Evolutionary conservation across 2,329 filamentous ascomycete genomes (phyloP).

Genomic region (Paecilomyces sp.): DNA sequence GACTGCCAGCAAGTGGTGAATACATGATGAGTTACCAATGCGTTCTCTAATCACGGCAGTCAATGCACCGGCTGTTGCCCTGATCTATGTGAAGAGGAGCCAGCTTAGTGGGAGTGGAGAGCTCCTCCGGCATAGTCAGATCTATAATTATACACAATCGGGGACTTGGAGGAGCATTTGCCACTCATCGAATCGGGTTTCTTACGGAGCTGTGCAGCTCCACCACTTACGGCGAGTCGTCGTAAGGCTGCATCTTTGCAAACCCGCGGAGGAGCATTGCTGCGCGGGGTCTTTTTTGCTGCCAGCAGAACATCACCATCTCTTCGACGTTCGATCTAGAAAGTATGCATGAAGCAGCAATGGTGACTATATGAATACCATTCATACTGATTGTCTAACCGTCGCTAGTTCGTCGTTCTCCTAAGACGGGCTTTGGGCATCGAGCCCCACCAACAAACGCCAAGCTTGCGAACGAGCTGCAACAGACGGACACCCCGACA

Average conservation of each 20-base stretch:
- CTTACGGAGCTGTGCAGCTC: background rate
- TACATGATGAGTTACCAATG: background rate
- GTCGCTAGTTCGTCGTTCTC: background rate
- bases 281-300: background rate
- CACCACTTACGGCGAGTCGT: background rate
- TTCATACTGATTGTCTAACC: background rate
- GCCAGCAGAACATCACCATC: background rate
- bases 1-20: background rate
- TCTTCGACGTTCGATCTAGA: background rate
- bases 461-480: background rate
- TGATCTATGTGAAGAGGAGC: too few relatives aligned
- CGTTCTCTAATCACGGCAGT: background rate
- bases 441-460: background rate
- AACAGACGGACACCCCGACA: background rate
- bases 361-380: background rate
- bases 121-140: background rate
- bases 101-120: background rate
- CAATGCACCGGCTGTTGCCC: background rate
- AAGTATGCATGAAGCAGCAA: background rate
- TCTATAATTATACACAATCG: background rate
- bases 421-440: background rate
- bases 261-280: background rate
- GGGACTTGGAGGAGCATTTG: background rate
- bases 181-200: background rate
- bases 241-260: background rate